These are phyloP conservation scores for Neoconidiobolus thromboides DNA, from an alignment of 371 early-diverging fungal genomes.

Conservation along the genomic window DNA sequence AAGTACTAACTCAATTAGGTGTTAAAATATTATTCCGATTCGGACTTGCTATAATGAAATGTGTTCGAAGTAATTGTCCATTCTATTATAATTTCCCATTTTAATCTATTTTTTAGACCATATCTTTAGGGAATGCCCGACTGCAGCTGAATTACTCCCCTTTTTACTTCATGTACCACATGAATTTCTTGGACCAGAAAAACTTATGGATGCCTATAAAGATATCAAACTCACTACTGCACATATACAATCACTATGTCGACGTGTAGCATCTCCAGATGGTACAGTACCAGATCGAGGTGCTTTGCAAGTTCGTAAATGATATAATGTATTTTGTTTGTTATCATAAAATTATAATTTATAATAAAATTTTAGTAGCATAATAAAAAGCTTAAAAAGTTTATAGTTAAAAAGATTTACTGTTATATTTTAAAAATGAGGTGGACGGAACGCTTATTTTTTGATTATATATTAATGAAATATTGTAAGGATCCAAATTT, in stretches of 20 bases:
- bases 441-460: no score
- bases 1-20: slow-evolving; percentile 8
- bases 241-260: slow-evolving; percentile 3
- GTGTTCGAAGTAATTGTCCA: slow-evolving; percentile 18
- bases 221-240: slow-evolving; percentile 28
- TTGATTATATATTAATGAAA: no score
- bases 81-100: no score
- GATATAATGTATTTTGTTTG: no score
- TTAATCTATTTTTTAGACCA: slow-evolving; percentile 11
- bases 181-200: slow-evolving; percentile 40
- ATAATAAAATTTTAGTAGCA: no score
- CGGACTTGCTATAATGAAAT: slow-evolving; percentile 56
- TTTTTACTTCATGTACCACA: slow-evolving; percentile 71
- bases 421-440: no score
- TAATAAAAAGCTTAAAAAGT: no score
- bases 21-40: slow-evolving; percentile 67
- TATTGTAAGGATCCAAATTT: no score
- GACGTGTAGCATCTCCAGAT: background rate
- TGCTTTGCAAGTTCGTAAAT: background rate
- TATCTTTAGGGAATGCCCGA: slow-evolving; percentile 51
- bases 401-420: no score
- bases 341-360: no score
- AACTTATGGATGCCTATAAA: slow-evolving; percentile 42
- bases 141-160: slow-evolving; percentile 46
- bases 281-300: background rate